These are phyloP conservation scores for Tylopilus orsonianus DNA, from an alignment of 1,284 basidiomycete genomes.

Conservation along the genomic window DNA sequence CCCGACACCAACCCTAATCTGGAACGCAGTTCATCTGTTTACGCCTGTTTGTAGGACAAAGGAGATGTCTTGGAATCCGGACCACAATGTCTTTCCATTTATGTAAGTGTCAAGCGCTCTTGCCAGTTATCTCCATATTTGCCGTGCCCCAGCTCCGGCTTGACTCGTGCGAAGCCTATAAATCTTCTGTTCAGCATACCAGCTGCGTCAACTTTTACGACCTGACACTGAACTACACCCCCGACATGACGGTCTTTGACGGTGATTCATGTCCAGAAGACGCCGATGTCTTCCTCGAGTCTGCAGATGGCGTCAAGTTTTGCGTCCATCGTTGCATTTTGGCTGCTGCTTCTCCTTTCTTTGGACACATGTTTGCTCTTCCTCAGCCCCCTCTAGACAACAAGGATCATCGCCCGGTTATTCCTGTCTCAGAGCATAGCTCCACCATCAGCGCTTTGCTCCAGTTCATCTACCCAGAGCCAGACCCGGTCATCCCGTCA, in stretches of 20 bases:
- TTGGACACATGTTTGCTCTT: constrained; percentile 64
- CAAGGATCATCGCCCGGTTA: constrained; percentile 39
- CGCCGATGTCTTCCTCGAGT: constrained; percentile 57
- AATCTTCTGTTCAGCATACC: constrained; percentile 5
- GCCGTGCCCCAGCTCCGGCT: constrained; percentile 1
- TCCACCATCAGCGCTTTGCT: constrained; percentile 49
- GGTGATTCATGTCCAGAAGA: constrained; percentile 44
- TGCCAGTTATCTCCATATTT: neutral
- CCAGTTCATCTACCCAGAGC: constrained; percentile 55
- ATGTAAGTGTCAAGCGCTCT: constrained; percentile 20
- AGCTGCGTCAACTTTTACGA: neutral
- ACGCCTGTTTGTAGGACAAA: constrained; percentile 22
- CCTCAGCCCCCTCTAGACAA: constrained; percentile 45
- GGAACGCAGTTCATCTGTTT: constrained; percentile 16
- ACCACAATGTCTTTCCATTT: constrained; percentile 14
- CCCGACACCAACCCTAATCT: constrained; percentile 6
- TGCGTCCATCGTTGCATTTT: constrained; percentile 63
- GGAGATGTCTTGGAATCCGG: constrained; percentile 16
- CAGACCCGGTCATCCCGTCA: constrained; percentile 42
- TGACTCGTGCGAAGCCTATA: constrained; percentile 21
- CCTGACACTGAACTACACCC: constrained; percentile 1
- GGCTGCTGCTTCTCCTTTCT: constrained; percentile 62
- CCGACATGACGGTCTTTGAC: constrained; percentile 28
- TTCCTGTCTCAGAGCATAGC: constrained; percentile 55
- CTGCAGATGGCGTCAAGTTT: constrained; percentile 50